These are phyloP conservation scores for Mimosa pudica DNA, from an alignment of 306 rosid species.

Conservation along the genomic window DNA sequence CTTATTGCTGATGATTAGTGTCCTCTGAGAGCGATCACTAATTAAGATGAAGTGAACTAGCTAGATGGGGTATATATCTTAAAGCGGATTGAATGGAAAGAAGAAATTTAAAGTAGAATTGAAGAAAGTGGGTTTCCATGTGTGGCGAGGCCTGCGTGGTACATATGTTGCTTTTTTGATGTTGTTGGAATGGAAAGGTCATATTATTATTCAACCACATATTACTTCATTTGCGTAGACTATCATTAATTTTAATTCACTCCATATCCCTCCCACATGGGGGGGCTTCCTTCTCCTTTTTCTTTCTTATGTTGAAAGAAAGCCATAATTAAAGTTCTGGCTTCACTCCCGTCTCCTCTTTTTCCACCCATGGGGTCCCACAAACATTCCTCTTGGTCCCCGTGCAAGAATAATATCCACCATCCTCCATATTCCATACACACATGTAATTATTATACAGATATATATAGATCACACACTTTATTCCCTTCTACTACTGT, in stretches of 20 bases:
- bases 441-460: neutral
- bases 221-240: constrained; percentile 37
- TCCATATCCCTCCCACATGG: constrained; percentile 30
- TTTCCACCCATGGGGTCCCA: constrained; percentile 55
- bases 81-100: too few species aligned
- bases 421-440: constrained; percentile 17
- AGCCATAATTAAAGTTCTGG: constrained; percentile 42
- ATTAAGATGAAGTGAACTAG: neutral
- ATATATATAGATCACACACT: neutral
- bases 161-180: neutral
- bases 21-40: neutral
- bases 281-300: constrained; percentile 11
- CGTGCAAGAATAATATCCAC: constrained; percentile 58
- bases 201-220: constrained; percentile 24
- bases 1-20: neutral
- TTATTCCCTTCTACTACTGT: neutral
- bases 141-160: constrained; percentile 24
- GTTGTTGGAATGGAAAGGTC: neutral
- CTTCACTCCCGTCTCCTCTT: constrained; percentile 41
- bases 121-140: constrained; percentile 32
- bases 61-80: neutral
- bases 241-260: constrained; percentile 26
- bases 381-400: constrained; percentile 69
- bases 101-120: neutral
- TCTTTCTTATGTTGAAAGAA: constrained; percentile 47